Conservation (phyloP, 345 rosid species). For the Limnanthes douglasii region DNA sequence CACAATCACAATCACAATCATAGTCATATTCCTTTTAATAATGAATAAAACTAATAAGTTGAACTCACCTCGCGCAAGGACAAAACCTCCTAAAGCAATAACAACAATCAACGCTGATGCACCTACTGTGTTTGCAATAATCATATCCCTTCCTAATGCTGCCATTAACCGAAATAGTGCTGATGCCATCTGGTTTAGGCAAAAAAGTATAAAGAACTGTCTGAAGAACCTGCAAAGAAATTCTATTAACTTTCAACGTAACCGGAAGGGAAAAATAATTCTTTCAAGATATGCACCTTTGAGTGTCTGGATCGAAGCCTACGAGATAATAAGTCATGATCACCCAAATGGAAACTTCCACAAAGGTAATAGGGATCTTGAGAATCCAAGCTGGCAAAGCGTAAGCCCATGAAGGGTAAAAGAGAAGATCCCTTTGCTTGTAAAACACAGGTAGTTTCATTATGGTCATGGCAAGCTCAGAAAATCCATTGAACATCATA, state of each 20-base stretch:
- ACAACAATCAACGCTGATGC: conserved; percentile 32
- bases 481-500: conserved; percentile 53
- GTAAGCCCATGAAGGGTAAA: conserved; percentile 75
- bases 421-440: conserved; percentile 65
- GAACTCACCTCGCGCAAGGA: conserved; percentile 37
- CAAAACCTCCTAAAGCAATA: conserved; percentile 46
- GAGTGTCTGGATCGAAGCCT: conserved; percentile 57
- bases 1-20: no score
- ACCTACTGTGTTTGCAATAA: conserved; percentile 46
- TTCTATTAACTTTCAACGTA: not conserved
- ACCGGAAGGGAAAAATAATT: not conserved
- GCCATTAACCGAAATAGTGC: conserved; percentile 44
- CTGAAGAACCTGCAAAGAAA: conserved; percentile 35
- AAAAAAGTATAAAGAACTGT: conserved; percentile 41
- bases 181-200: conserved; percentile 46
- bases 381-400: conserved; percentile 75
- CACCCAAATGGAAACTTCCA: conserved; percentile 51
- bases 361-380: conserved; percentile 48
- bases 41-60: no score
- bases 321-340: conserved; percentile 51
- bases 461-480: conserved; percentile 68
- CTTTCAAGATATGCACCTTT: conserved; percentile 27
- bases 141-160: conserved; percentile 44
- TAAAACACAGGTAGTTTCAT: conserved; percentile 74
- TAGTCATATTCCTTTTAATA: no score